Evolutionary conservation across 1,284 basidiomycete genomes (phyloP).

Genomic region (Dichomitus squalens): DNA sequence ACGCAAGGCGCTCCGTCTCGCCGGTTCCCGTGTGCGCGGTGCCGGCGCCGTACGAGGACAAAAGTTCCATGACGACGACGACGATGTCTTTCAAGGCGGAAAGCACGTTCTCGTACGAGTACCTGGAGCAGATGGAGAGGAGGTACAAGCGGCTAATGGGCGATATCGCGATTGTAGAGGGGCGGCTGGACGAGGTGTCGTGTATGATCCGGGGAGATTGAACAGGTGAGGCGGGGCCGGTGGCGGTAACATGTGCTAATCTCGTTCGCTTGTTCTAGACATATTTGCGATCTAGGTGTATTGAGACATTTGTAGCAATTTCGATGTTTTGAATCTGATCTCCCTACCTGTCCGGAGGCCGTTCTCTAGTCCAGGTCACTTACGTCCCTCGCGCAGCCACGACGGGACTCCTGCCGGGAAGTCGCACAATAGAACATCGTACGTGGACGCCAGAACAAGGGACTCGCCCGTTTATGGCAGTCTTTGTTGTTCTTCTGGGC

Average conservation of each 20-base stretch:
- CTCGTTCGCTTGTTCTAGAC: background rate
- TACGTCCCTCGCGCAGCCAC: no score
- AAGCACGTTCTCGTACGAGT: conserved; percentile 21
- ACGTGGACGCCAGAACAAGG: no score
- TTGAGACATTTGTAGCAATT: background rate
- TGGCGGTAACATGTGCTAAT: background rate
- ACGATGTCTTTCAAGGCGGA: background rate
- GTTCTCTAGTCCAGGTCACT: no score
- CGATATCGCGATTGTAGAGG: conserved; percentile 33
- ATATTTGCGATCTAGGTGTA: background rate
- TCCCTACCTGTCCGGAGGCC: no score
- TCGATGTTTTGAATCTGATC: no score
- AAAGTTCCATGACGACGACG: conserved; percentile 7
- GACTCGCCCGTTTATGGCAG: no score
- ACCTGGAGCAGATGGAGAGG: conserved; percentile 28
- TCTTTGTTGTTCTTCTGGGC: no score
- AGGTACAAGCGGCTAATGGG: conserved; percentile 30
- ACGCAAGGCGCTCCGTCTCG: conserved; percentile 15
- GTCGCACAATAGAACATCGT: no score
- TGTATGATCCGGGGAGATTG: conserved; percentile 8
- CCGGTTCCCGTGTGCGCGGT: background rate
- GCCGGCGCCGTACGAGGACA: conserved; percentile 15
- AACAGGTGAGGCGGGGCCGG: background rate
- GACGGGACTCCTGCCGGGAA: no score
- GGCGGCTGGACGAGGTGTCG: conserved; percentile 28